Evolutionary conservation across 2,329 filamentous ascomycete species (phyloP), one percentile per base, ranked within the genome.

Genomic region (Graphilbum sp.): DNA sequence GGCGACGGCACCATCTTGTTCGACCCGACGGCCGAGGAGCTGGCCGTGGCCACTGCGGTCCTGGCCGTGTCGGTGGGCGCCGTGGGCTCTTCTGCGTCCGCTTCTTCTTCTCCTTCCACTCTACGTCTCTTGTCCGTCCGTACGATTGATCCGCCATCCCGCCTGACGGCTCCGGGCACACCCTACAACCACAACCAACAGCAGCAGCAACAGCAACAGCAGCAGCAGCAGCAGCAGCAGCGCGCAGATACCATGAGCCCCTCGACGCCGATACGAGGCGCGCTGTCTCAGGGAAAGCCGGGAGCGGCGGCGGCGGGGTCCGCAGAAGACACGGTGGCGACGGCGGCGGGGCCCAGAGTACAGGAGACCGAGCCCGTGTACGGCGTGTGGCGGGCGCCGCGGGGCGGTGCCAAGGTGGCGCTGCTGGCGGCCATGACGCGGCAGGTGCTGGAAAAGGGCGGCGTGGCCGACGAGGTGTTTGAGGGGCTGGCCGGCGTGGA

Each of bases 21-120:
- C 60, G 90, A 98, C 55, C 88, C 90, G 0, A 79, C 75, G 37
- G 77, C 79, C 47, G 87, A 95, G 55, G 90, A 98, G 57, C 75
- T 98, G 15, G 83, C 86, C 2, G 88, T 96, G 4, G 90, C 90
- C 1, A 88, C 96, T 51, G 75, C 79, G 12, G 83, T 90, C 3
- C 65, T 96, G 34, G 90, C 88, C 2, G 72, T 96, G 5, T 93
- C 86, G 0, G 69, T 93, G 25, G 73, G 73, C 44, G 11, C 17
- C 3, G 10, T 12, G 12, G 6, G 11, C 16, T 6, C n/a, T 3
- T 16, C 36, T 52, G 50, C n/a, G 48, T 49, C 11, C 2, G 47
- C 34, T 13, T 43, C 47, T 2, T 36, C 34, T n/a, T 43, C 37
- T 37, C 47, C 63, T 3, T 55, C 62, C 33, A 25, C 27, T 29